These are phyloP conservation scores for Vigna nakashimae DNA, from an alignment of 306 rosid species.

Conservation along the genomic window DNA sequence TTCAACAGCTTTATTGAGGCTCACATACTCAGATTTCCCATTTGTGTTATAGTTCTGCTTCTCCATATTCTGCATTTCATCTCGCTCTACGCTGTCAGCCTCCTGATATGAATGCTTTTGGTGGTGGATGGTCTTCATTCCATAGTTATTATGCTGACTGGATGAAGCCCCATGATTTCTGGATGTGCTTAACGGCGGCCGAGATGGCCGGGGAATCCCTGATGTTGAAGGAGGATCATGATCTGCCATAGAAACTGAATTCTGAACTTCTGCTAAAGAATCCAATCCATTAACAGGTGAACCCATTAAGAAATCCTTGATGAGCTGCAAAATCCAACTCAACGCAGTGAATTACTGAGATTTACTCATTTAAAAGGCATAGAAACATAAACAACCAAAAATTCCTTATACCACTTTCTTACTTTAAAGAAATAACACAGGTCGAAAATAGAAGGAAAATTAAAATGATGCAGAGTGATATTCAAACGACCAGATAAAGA, in stretches of 20 bases:
- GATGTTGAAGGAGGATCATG: constrained; percentile 55
- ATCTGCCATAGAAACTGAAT: constrained; percentile 53
- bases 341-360: constrained; percentile 50
- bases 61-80: constrained; percentile 44
- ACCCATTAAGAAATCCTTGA: constrained; percentile 59
- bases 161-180: constrained; percentile 60
- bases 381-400: constrained; percentile 38
- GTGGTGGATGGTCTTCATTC: constrained; percentile 48
- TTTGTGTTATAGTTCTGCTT: constrained; percentile 41
- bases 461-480: constrained; percentile 47
- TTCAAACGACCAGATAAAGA: constrained; percentile 39
- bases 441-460: constrained; percentile 29
- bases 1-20: constrained; percentile 47
- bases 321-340: constrained; percentile 51
- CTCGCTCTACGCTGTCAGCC: constrained; percentile 32
- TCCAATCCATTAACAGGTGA: constrained; percentile 57
- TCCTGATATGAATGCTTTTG: constrained; percentile 48
- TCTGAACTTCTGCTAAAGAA: constrained; percentile 58
- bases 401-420: constrained; percentile 20
- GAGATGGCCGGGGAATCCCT: constrained; percentile 53
- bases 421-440: neutral
- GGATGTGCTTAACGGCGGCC: constrained; percentile 54
- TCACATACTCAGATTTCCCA: constrained; percentile 50
- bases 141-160: constrained; percentile 49
- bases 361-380: constrained; percentile 25